Conservation (phyloP, 441 rosid species). For the Populus hybrid region DNA sequence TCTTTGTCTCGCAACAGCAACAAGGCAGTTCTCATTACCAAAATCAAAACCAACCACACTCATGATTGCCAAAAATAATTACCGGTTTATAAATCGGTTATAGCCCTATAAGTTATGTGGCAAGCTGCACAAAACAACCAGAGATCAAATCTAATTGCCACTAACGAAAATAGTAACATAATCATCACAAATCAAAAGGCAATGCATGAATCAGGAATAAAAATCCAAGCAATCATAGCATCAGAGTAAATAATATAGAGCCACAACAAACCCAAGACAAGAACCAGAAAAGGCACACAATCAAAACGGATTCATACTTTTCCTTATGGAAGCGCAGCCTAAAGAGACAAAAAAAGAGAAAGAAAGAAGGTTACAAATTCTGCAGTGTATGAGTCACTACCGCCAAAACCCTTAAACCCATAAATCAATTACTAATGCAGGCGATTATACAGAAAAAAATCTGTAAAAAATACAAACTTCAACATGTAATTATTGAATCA, state of each 20-base stretch:
- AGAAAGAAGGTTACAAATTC: not conserved
- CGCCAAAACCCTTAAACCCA: not conserved
- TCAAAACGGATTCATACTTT: not conserved
- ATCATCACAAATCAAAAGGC: not conserved
- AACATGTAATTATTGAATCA: not conserved
- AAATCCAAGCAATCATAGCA: not conserved
- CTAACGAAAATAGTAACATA: not conserved
- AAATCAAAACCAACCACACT: constrained; percentile 98
- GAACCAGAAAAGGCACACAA: not conserved
- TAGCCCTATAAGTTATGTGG: not conserved
- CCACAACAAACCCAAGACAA: not conserved
- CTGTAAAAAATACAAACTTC: not conserved
- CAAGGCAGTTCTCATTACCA: constrained; percentile 90
- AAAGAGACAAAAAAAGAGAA: not conserved
- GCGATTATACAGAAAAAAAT: not conserved
- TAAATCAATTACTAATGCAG: not conserved
- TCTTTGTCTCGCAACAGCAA: constrained; percentile 94
- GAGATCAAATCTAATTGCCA: not conserved
- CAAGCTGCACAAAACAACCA: constrained; percentile 7
- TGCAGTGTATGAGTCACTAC: not conserved
- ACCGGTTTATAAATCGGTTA: not conserved
- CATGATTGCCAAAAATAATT: constrained; percentile 40
- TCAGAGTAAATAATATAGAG: not conserved
- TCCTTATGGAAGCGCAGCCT: no score
- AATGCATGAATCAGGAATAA: not conserved